phyloP scores from a whole-genome alignment of 106 monocot genomes.

The Acorus gramineus region DNA sequence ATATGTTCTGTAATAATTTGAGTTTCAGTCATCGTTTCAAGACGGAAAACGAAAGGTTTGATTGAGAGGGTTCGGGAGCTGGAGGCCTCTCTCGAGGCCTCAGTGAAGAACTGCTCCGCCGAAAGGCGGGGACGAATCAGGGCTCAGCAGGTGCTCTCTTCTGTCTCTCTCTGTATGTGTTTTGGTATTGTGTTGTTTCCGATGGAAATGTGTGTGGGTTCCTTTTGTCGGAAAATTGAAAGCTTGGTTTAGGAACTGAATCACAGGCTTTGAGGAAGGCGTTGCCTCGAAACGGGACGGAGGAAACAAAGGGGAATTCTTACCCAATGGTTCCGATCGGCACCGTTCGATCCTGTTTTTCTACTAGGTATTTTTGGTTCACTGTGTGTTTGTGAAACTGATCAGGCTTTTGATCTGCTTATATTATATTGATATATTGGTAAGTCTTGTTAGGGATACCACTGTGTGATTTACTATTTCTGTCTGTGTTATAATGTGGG shows the following conservation, averaged over 20 bases:
- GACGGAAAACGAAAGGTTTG: slow-evolving; percentile 20
- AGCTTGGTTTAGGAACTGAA: background rate
- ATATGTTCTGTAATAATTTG: no score
- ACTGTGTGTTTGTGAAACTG: background rate
- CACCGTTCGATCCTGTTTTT: slow-evolving; percentile 68
- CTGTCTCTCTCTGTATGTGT: background rate
- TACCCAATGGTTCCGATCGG: slow-evolving; percentile 84
- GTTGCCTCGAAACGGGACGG: slow-evolving; percentile 16
- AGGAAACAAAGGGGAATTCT: slow-evolving; percentile 9
- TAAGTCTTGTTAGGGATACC: no score
- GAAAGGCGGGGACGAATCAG: slow-evolving; percentile 75
- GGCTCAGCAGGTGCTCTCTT: slow-evolving; percentile 59
- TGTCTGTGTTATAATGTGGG: no score
- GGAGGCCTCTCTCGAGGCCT: slow-evolving; percentile 50
- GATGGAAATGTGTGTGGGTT: background rate
- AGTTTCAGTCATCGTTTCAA: background rate
- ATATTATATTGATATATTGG: no score
- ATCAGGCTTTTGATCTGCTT: background rate
- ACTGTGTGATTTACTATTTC: no score
- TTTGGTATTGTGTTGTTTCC: background rate
- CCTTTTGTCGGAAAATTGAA: background rate
- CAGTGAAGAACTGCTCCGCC: slow-evolving; percentile 40
- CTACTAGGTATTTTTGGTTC: slow-evolving; percentile 49
- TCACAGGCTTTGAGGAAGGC: slow-evolving; percentile 58
- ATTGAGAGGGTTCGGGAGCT: slow-evolving; percentile 40